Evolutionary conservation across 176 grass and related monocot genomes (phyloP), one percentile per base, ranked within the genome.

Genomic region (Zea luxurians): DNA sequence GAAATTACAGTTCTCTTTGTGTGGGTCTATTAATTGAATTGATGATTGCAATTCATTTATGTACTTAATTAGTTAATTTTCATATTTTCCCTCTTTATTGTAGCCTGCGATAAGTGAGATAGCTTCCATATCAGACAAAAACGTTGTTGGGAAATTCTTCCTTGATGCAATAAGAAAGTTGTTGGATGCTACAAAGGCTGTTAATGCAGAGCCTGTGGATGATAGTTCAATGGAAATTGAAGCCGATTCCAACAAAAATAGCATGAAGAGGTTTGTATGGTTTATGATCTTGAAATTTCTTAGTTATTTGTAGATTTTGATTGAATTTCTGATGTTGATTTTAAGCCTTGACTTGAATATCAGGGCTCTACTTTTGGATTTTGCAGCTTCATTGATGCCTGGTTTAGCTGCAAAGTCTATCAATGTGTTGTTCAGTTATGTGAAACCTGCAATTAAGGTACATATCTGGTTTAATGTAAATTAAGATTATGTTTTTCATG

Each of bases 391-490:
- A 86, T 84, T 98, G 81, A 83, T 94, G 75, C 89, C 95, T 75
- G 91, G 95, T 80, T 78, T 98, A 44, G 66, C 81, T 85, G 48
- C 43, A 64, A 85, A 92, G 76, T 86, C 89, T 37, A 87, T 94
- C 78, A 82, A 89, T 81, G 84, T 93, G 46, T 79, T 98, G 54
- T 90, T 94, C 70, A 87, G 65, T 74, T 91, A 89, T 87, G 89
- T 98, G 70, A 94, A 98, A 71, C 95, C 95, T 80, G 83, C 91
- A 83, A 85, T 98, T 58, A 88, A 94, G 95, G 91, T 98, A 70
- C 47, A 44, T 66, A 45, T 78, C 68, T 80, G 18, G 35, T 82
- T 60, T 53, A 47, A 17, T 74, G 50, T 17, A 83, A 82, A 41
- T 77, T 81, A 77, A 69, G 20, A 11, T 9, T 71, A 8, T 16